phyloP scores from a whole-genome alignment of 257 asterid species.

The Cruciata laevipes region DNA sequence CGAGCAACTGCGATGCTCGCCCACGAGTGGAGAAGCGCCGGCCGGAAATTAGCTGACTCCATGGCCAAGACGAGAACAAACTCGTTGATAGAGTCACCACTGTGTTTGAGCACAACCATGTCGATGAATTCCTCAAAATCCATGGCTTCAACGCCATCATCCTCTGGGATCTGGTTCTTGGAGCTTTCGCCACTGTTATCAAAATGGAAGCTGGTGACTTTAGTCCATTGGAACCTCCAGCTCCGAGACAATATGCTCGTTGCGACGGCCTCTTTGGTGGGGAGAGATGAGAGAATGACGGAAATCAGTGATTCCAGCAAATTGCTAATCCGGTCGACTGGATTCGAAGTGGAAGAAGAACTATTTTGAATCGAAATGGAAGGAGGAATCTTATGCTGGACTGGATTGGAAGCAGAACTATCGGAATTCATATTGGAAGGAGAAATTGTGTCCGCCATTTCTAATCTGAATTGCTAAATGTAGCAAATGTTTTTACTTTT shows the following conservation, averaged over 20 bases:
- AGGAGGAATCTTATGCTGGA: no score
- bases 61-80: not conserved
- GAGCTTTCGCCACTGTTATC: not conserved
- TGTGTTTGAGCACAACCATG: not conserved
- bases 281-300: not conserved
- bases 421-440: no score
- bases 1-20: not conserved
- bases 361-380: no score
- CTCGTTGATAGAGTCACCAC: not conserved
- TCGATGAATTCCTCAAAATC: not conserved
- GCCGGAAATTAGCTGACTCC: not conserved
- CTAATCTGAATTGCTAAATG: no score
- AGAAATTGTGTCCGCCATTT: no score
- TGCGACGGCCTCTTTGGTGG: not conserved
- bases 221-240: not conserved
- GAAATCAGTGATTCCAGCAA: not conserved
- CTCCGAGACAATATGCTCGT: not conserved
- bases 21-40: not conserved
- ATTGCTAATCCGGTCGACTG: not conserved
- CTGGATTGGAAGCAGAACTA: no score
- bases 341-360: no score
- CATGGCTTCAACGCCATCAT: not conserved
- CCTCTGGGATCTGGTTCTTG: not conserved
- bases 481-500: no score
- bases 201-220: not conserved